Conservation (phyloP, 306 rosid genomes). For the Castanopsis chinensis region DNA sequence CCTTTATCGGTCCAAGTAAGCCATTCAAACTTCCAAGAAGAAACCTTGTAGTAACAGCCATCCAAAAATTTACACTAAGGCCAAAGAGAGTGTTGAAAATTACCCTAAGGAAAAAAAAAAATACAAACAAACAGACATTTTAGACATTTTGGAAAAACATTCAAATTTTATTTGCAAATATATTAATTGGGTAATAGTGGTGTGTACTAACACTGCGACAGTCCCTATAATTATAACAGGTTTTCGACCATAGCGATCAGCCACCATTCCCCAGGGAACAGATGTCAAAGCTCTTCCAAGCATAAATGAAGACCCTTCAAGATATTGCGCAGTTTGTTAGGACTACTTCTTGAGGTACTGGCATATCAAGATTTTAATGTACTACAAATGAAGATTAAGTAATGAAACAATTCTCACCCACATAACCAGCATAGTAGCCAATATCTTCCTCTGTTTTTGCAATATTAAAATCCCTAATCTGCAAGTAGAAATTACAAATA, state of each 20-base stretch:
- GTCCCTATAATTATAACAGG: constrained; percentile 63
- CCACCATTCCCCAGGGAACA: constrained; percentile 66
- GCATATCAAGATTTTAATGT: not conserved
- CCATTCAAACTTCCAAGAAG: constrained; percentile 87
- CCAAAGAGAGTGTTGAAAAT: constrained; percentile 87
- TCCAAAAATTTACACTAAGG: constrained; percentile 83
- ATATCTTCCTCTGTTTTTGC: constrained; percentile 77
- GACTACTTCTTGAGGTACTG: not conserved
- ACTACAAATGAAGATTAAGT: not conserved
- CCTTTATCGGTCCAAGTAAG: constrained; percentile 87
- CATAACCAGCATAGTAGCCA: constrained; percentile 76
- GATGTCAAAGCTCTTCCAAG: constrained; percentile 81
- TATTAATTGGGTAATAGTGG: not conserved
- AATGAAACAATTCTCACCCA: constrained; percentile 47
- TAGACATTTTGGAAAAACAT: not conserved
- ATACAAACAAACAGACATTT: not conserved
- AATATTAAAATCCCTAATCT: constrained; percentile 77
- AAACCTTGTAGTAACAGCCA: constrained; percentile 76
- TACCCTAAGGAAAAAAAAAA: constrained; percentile 44
- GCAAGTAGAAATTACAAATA: constrained; percentile 19
- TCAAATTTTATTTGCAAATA: not conserved
- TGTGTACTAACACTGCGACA: constrained; percentile 45
- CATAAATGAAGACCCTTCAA: constrained; percentile 78
- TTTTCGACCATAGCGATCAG: constrained; percentile 91
- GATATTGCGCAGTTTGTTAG: not conserved